phyloP scores from a whole-genome alignment of 129 eudicot genomes.

The Artemisia tridentata region DNA sequence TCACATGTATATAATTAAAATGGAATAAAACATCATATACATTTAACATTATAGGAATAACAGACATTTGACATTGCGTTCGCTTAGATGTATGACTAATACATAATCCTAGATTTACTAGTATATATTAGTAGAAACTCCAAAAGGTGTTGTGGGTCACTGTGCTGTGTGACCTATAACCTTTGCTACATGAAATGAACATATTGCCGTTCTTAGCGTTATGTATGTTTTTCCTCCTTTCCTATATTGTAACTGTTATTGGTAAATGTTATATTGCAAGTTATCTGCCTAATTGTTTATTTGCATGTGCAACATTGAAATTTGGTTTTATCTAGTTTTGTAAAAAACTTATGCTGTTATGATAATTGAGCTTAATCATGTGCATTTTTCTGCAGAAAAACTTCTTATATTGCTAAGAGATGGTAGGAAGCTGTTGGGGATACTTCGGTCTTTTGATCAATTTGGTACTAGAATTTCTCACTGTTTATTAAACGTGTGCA shows the following conservation, averaged over 20 bases:
- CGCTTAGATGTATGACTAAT: no score
- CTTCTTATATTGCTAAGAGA: conserved; percentile 49
- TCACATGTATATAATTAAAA: no score
- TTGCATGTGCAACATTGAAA: neutral
- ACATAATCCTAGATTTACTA: no score
- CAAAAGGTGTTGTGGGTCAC: no score
- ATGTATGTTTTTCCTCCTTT: neutral
- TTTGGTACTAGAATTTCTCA: conserved; percentile 33
- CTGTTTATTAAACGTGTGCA: neutral
- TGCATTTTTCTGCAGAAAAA: conserved; percentile 31
- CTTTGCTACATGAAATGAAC: neutral
- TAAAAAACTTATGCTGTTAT: neutral
- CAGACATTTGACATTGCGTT: no score
- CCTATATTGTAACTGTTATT: neutral
- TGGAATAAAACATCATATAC: no score
- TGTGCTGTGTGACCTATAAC: no score
- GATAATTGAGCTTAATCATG: neutral
- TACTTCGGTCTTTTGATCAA: conserved; percentile 55
- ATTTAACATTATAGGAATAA: no score
- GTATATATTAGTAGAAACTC: no score
- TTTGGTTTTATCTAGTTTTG: neutral
- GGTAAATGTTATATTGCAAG: neutral
- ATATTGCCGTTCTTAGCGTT: neutral
- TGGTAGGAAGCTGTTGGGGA: conserved; percentile 53
- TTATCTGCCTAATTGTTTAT: neutral